Evolutionary conservation across 2,329 filamentous ascomycete genomes (phyloP), one percentile per base, ranked within the genome.

Genomic region (Dothideomycetes sp.): DNA sequence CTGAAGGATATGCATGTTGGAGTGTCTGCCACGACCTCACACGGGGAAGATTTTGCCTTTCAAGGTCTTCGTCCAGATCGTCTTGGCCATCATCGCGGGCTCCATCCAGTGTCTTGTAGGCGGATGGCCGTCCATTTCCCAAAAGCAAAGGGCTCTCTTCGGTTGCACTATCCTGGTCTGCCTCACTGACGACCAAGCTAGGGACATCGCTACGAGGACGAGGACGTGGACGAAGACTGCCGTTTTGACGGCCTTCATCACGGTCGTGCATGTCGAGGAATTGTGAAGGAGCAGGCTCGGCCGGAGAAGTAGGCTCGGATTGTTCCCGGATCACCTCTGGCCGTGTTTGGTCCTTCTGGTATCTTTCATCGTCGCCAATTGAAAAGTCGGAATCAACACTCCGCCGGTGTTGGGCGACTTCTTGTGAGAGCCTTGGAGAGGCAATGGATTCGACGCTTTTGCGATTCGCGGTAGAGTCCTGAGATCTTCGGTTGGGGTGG

Each of bases 101-200:
- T 5, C 37, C 37, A 22, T 41, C 37, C 37, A 41, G 17, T 9
- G 37, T 41, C 30, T 41, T 41, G 37, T 41, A 41, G 10, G 30
- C 30, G 16, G 30, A 41, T 10, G 37, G 23, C n/a, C 37, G 22
- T 33, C 37, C 33, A 4, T 25, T 41, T 2, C 37, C 37, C n/a
- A 24, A 7, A 7, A 70, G 51, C 27, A 70, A 50, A 11, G 65
- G 62, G 22, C 50, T 54, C 6, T 42, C 45, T 40, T 60, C 59
- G 12, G 37, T 49, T 3, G 49, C 42, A 13, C 45, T 44, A 6
- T 45, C 45, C 12, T 52, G 48, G 31, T 49, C 47, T 9, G 50
- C 53, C 24, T 51, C 47, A 6, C 47, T 52, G 11, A 60, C 43
- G 15, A 55, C 37, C n/a, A 58, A 48, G 13, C 56, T 50, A 13